Base-by-base conservation (phyloP, 176 grass and related monocot genomes). In the Rhipidocladum racemiflorum region DNA sequence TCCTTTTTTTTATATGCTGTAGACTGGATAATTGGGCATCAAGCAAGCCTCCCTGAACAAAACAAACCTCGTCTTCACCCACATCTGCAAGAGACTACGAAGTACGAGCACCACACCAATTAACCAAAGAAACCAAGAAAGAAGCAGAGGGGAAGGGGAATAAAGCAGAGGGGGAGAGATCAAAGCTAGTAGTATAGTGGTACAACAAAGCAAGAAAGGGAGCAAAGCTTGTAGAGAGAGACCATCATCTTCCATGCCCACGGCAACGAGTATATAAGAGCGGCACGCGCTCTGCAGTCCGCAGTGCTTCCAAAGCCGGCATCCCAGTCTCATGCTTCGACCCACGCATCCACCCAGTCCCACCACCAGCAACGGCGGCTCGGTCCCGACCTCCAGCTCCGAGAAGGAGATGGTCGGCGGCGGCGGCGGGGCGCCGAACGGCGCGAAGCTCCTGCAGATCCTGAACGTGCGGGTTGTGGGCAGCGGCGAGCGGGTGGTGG, bases 391-490 rank as follows among this genome's bases (percentile, higher is more conserved):
- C 30, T 63, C 82, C 9, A 75, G 27, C 77, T 76, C 83, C 36
- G 88, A 80, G 69, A 35, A 50, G 42, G 36, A 36, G 75, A 84
- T 82, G 88, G 79, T 86, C 27, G 87, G 66, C 15, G 74, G 61
- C 0, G 86, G 65, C 16, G 54, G 55, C 34, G 74, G 75, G 34
- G 93, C 87, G 38, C 83, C 88, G 25, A 86, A 65, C 81, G 91
- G 94, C 1, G 61, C 75, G 35, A 92, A 93, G 83, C 95, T 98
- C 75, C 88, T 98, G 36, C 86, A 93, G 90, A 93, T 98, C 79
- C 90, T 98, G 67, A 98, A 98, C 95, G 95, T 98, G 61, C 82
- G 90, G 10, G 86, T 93, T 27, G 81, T 91, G 24, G 95, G 95
- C 16, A 39, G 2, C 70, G 90, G 92, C 27, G 90, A 98, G 36